A percentile compares a stretch with the other conserved stretches of the same genome.
Evolutionary conservation across 805 yeast genomes (phyloP).

Genomic region (Kodamaea kaohsiungensis): DNA sequence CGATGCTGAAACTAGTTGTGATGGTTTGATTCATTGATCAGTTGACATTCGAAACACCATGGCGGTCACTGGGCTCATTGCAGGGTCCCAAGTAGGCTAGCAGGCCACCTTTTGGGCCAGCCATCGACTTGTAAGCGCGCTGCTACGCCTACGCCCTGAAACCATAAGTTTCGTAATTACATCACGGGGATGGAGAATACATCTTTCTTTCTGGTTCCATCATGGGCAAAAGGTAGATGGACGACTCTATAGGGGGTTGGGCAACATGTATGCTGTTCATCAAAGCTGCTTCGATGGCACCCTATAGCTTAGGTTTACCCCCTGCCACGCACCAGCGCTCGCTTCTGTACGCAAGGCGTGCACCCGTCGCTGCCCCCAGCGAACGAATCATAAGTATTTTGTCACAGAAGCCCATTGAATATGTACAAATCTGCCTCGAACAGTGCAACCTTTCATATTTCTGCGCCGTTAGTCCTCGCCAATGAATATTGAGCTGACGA

Average conservation of each 20-base stretch:
- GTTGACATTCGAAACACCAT: conserved; percentile 1
- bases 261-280: not conserved
- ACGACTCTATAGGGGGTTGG: not conserved
- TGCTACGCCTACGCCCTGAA: conserved; percentile 1
- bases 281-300: not conserved
- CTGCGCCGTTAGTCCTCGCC: not conserved
- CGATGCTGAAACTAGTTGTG: not conserved
- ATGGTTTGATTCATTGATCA: not conserved
- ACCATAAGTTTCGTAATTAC: not conserved
- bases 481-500: not conserved
- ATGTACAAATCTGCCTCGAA: not conserved
- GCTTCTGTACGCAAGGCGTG: not conserved
- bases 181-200: not conserved
- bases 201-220: not conserved
- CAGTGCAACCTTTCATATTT: not conserved
- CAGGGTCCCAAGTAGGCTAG: not conserved
- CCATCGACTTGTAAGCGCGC: not conserved
- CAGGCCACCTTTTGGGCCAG: not conserved
- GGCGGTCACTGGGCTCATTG: not conserved
- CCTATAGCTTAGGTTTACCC: not conserved
- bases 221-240: not conserved
- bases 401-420: not conserved
- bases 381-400: not conserved
- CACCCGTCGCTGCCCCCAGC: not conserved
- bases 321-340: not conserved